Conservation (phyloP, 805 yeast genomes). For the Wickerhamomyces silvicola region DNA sequence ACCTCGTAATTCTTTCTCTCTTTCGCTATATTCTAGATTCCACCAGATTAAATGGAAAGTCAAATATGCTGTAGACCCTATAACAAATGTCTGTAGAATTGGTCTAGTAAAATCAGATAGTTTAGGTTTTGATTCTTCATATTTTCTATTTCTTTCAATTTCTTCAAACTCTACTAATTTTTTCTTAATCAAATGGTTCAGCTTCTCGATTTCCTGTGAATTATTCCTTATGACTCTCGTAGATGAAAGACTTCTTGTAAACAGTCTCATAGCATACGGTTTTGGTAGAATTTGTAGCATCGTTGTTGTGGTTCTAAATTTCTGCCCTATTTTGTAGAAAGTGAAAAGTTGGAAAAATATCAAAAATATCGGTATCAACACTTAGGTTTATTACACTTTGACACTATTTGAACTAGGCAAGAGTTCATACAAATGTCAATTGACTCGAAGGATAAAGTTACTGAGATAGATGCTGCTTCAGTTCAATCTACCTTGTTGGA, state of each 20-base stretch:
- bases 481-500: neutral
- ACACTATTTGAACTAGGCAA: too few relatives aligned
- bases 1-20: constrained; percentile 17
- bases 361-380: too few relatives aligned
- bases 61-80: constrained; percentile 19
- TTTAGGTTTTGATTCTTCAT: constrained; percentile 15
- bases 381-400: too few relatives aligned
- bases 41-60: constrained; percentile 21
- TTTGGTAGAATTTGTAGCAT: too few relatives aligned
- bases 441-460: too few relatives aligned
- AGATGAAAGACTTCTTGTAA: neutral
- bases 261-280: neutral
- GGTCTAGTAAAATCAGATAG: constrained; percentile 22
- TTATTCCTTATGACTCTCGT: constrained; percentile 5
- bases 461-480: too few relatives aligned
- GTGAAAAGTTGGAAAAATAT: too few relatives aligned
- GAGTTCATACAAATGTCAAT: too few relatives aligned
- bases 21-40: constrained; percentile 15
- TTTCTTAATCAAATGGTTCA: constrained; percentile 14
- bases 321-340: too few relatives aligned
- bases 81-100: constrained; percentile 14
- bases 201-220: constrained; percentile 18
- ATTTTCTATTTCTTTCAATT: constrained; percentile 8
- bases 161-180: constrained; percentile 17
- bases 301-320: too few relatives aligned